Conservation (phyloP, 306 rosid genomes). For the Rosa rugosa region DNA sequence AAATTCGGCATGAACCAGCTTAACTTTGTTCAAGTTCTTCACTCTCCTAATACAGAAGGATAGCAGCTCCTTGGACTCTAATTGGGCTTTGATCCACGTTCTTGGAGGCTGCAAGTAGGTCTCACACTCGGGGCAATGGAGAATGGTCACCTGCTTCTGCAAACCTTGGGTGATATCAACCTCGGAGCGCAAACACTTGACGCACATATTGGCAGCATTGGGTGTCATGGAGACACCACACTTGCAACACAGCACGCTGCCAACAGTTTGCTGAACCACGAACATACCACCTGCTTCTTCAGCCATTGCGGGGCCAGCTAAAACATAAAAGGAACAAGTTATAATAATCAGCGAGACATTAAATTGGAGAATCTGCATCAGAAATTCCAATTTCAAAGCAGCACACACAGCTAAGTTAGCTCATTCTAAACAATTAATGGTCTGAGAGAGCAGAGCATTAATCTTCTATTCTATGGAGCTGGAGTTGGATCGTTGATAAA, state of each 20-base stretch:
- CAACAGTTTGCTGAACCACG: constrained; percentile 51
- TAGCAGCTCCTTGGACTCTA: constrained; percentile 59
- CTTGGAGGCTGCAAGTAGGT: constrained; percentile 69
- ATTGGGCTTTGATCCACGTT: constrained; percentile 58
- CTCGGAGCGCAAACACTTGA: constrained; percentile 63
- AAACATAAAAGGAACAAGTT: too few species aligned
- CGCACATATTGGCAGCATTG: constrained; percentile 69
- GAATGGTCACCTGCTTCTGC: constrained; percentile 45
- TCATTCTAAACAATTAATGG: too few species aligned
- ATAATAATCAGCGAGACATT: too few species aligned
- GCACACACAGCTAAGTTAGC: too few species aligned
- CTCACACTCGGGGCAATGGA: constrained; percentile 62
- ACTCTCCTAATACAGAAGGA: constrained; percentile 61
- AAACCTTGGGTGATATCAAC: constrained; percentile 70
- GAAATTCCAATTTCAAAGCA: too few species aligned
- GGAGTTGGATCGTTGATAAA: too few species aligned
- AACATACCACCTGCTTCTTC: constrained; percentile 64
- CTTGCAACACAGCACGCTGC: constrained; percentile 61
- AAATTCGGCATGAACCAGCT: constrained; percentile 47
- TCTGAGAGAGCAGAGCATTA: too few species aligned
- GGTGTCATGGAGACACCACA: constrained; percentile 63
- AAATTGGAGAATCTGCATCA: too few species aligned
- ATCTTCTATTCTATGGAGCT: too few species aligned
- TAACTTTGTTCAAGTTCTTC: constrained; percentile 50
- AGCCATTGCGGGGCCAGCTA: constrained; percentile 34